These are phyloP conservation scores for Russula compacta DNA, from an alignment of 768 basidiomycete species.

Conservation along the genomic window DNA sequence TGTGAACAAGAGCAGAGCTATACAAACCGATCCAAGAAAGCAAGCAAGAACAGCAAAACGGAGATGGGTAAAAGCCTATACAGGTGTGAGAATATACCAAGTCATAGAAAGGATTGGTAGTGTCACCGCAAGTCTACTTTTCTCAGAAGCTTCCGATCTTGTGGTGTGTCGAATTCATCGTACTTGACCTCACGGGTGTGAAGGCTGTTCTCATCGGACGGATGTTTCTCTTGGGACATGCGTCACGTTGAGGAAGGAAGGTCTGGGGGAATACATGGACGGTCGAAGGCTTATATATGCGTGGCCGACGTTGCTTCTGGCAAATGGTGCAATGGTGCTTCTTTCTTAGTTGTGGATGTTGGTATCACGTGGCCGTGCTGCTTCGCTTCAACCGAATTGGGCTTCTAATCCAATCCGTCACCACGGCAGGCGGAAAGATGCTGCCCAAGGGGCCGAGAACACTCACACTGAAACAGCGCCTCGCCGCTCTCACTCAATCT, in stretches of 20 bases:
- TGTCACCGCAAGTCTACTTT: constrained; percentile 14
- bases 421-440: not conserved
- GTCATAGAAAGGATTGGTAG: not conserved
- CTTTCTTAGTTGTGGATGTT: too few species aligned
- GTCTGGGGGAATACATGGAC: too few species aligned
- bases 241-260: too few species aligned
- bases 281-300: too few species aligned
- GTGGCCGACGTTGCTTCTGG: too few species aligned
- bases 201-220: not conserved
- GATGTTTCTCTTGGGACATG: not conserved
- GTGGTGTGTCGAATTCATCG: not conserved
- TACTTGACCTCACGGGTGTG: not conserved
- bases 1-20: not conserved
- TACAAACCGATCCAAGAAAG: constrained; percentile 33
- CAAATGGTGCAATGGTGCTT: too few species aligned
- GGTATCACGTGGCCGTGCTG: too few species aligned
- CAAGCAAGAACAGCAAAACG: constrained; percentile 33
- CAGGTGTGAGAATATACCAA: not conserved
- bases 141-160: constrained; percentile 10
- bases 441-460: not conserved
- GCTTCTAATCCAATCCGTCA: not conserved
- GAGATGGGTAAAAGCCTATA: constrained; percentile 33
- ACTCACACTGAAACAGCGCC: constrained; percentile 53
- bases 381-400: too few species aligned
- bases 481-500: constrained; percentile 48